These are phyloP conservation scores for Bolboschoenoplectus hybrid DNA, from an alignment of 202 grass and related monocot species.

Conservation along the genomic window DNA sequence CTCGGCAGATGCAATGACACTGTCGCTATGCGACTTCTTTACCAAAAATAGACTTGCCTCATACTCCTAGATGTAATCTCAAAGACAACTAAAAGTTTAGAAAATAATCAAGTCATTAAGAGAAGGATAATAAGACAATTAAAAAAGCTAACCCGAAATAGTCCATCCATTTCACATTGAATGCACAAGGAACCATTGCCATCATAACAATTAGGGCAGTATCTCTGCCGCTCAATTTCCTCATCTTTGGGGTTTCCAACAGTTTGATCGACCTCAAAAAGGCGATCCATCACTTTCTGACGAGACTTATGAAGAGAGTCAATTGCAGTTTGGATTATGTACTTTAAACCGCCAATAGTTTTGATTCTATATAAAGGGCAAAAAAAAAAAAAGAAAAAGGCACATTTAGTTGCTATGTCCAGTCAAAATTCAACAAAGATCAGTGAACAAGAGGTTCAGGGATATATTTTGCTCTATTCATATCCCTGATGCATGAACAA, in stretches of 20 bases:
- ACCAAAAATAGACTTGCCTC: conserved; percentile 80
- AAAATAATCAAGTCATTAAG: conserved; percentile 23
- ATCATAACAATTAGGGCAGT: conserved; percentile 88
- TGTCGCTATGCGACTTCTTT: conserved; percentile 78
- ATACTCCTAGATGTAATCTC: conserved; percentile 64
- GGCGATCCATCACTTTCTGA: conserved; percentile 61
- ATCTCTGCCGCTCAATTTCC: conserved; percentile 78
- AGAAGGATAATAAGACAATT: not conserved
- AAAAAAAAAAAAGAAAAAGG: conserved; percentile 36
- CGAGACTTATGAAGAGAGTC: conserved; percentile 80
- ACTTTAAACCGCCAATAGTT: conserved; percentile 73
- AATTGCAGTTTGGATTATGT: conserved; percentile 73
- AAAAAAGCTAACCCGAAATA: conserved; percentile 68
- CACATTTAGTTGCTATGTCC: conserved; percentile 16
- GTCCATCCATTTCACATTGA: conserved; percentile 84
- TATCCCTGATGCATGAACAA: not conserved
- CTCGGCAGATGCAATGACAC: conserved; percentile 76
- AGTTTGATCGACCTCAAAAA: conserved; percentile 84
- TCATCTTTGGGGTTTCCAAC: conserved; percentile 84
- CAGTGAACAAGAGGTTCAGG: not conserved
- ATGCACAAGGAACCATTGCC: conserved; percentile 88
- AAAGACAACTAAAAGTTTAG: conserved; percentile 39
- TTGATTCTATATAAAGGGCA: conserved; percentile 58
- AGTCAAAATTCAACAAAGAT: conserved; percentile 7
- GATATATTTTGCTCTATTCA: conserved; percentile 2